Conservation (phyloP, 768 basidiomycete genomes). For the Rhizopogon vesiculosus region DNA sequence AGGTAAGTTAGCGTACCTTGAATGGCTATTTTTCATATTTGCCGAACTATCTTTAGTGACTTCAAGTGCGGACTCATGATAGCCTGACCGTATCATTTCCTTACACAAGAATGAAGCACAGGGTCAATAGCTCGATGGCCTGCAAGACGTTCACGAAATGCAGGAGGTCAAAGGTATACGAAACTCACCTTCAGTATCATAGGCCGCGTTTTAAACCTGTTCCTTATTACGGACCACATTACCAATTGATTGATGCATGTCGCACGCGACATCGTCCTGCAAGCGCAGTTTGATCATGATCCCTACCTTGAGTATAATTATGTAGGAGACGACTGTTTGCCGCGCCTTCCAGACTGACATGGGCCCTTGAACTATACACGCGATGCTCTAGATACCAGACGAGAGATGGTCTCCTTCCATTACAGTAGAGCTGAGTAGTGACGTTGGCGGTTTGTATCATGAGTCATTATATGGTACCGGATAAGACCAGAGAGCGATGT, state of each 20-base stretch:
- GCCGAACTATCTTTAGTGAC: slow-evolving; percentile 83
- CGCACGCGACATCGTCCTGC: slow-evolving; percentile 86
- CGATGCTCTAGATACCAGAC: slow-evolving; percentile 55
- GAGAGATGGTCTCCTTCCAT: no score
- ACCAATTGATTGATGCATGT: slow-evolving; percentile 93
- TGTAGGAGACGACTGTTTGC: slow-evolving; percentile 90
- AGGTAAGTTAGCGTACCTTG: slow-evolving; percentile 50
- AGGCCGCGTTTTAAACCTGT: slow-evolving; percentile 25
- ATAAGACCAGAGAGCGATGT: background rate
- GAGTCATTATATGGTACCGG: slow-evolving; percentile 14
- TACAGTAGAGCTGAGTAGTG: no score
- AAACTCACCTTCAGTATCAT: slow-evolving; percentile 74
- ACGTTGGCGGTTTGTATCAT: no score
- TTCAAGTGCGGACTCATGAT: slow-evolving; percentile 93
- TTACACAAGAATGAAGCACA: slow-evolving; percentile 97
- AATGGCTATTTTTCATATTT: slow-evolving; percentile 99
- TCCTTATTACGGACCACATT: slow-evolving; percentile 93
- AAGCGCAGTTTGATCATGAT: slow-evolving; percentile 89
- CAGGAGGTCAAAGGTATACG: background rate
- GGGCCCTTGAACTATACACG: slow-evolving; percentile 59
- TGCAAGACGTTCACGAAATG: slow-evolving; percentile 25
- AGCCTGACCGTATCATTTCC: slow-evolving; percentile 89
- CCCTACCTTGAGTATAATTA: slow-evolving; percentile 41
- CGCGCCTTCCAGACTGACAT: slow-evolving; percentile 97
- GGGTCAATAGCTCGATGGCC: slow-evolving; percentile 82